These are phyloP conservation scores for Bombardia bombarda DNA, from an alignment of 495 filamentous ascomycete genomes.

Conservation along the genomic window DNA sequence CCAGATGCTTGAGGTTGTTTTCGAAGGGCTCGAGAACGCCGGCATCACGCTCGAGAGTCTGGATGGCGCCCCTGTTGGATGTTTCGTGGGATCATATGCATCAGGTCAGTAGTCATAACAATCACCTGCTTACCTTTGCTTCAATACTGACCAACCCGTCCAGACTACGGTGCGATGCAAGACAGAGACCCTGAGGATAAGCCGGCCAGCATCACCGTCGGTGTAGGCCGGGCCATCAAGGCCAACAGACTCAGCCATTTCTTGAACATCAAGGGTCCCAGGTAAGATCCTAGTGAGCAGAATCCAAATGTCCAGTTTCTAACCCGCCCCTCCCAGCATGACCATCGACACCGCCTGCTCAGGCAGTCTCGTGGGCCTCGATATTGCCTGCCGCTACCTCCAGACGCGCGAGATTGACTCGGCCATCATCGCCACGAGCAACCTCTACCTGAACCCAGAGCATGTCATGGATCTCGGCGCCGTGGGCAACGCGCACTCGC, in stretches of 20 bases:
- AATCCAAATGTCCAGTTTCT: neutral
- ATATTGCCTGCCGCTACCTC: constrained; percentile 26
- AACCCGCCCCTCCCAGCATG: no score
- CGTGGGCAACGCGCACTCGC: constrained; percentile 16
- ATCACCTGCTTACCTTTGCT: no score
- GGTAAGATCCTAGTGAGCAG: neutral
- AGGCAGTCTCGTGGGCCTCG: constrained; percentile 26
- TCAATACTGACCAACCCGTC: no score
- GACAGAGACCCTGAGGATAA: constrained; percentile 12
- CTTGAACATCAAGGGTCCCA: constrained; percentile 36
- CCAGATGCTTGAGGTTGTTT: constrained; percentile 49
- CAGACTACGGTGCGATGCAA: constrained; percentile 53
- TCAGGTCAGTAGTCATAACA: no score
- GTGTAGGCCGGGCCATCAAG: constrained; percentile 20
- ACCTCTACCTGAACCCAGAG: constrained; percentile 12
- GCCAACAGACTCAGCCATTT: constrained; percentile 43
- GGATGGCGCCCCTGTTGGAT: constrained; percentile 60
- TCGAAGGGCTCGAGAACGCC: constrained; percentile 72
- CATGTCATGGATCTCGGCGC: constrained; percentile 3
- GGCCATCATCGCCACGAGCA: constrained; percentile 14
- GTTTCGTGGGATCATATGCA: constrained; percentile 65
- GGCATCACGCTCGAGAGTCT: constrained; percentile 66
- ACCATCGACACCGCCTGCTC: constrained; percentile 39
- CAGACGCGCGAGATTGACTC: neutral
- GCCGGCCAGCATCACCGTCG: constrained; percentile 18